A percentile compares a stretch with the other conserved stretches of the same genome.
These are phyloP conservation scores for Diaporthe humulicola DNA, from an alignment of 2,329 filamentous ascomycete species.

Conservation along the genomic window DNA sequence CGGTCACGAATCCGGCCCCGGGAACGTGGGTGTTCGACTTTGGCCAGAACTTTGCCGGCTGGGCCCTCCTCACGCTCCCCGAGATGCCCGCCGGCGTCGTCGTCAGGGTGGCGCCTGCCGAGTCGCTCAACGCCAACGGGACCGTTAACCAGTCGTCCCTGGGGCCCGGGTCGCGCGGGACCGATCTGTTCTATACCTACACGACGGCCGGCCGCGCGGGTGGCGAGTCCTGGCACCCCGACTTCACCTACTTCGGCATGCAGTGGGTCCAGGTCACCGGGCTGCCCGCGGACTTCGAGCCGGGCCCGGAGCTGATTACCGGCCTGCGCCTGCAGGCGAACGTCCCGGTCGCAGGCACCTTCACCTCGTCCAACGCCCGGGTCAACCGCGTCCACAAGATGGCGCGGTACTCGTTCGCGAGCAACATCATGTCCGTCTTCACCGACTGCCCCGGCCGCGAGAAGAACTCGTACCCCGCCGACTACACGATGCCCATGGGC, in stretches of 20 bases:
- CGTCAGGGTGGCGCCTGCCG: conserved; percentile 30
- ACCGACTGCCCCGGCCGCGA: conserved; percentile 36
- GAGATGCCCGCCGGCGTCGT: conserved; percentile 33
- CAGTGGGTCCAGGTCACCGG: conserved; percentile 38
- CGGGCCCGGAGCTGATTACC: not conserved
- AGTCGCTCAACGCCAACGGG: conserved; percentile 36
- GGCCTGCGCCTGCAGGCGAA: not conserved
- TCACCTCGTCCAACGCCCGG: conserved; percentile 26
- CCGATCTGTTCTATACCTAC: not conserved
- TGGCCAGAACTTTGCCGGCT: conserved; percentile 36
- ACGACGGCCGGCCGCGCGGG: conserved; percentile 31
- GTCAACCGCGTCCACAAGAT: conserved; percentile 33
- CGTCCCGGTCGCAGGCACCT: conserved; percentile 27
- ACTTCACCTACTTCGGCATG: conserved; percentile 37
- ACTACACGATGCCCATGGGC: conserved; percentile 37
- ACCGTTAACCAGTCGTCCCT: conserved; percentile 33
- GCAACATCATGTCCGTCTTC: conserved; percentile 37
- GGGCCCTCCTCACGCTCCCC: conserved; percentile 32
- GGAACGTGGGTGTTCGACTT: conserved; percentile 37
- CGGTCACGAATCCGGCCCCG: conserved; percentile 31
- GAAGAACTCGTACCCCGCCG: conserved; percentile 35
- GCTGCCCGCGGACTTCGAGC: conserved; percentile 2
- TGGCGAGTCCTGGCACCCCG: conserved; percentile 30
- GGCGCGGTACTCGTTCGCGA: conserved; percentile 35
- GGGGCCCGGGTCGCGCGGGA: not conserved